phyloP scores from a whole-genome alignment of 2,329 filamentous ascomycete genomes.

The Sporothrix variecibatus region DNA sequence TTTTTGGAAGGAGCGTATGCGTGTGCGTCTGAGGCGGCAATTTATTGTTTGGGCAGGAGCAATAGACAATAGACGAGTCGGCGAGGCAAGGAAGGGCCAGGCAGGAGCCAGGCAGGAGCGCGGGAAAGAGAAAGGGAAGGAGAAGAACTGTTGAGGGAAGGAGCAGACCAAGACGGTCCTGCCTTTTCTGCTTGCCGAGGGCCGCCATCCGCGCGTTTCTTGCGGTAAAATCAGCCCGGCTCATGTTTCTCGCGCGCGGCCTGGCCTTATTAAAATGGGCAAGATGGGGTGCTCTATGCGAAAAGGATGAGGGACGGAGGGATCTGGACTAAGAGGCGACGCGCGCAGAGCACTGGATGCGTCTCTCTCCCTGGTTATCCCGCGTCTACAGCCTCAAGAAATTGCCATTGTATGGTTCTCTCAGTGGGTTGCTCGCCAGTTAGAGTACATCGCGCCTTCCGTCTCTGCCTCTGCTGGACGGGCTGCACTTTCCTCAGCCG shows the following conservation, averaged over 20 bases:
- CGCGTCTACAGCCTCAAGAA: background rate
- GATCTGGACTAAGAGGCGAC: background rate
- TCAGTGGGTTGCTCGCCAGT: background rate
- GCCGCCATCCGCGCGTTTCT: slow-evolving; percentile 16
- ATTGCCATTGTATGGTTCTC: background rate
- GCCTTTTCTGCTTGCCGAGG: background rate
- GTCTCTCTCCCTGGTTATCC: background rate
- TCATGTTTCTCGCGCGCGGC: background rate
- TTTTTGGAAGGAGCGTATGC: background rate
- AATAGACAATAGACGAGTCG: background rate
- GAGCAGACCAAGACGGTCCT: background rate
- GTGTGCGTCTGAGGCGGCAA: slow-evolving; percentile 6
- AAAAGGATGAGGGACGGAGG: background rate
- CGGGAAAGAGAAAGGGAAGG: background rate
- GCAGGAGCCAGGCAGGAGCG: background rate
- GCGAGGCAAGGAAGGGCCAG: background rate
- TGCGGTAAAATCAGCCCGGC: slow-evolving; percentile 5
- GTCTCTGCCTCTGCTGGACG: background rate
- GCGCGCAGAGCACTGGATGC: background rate
- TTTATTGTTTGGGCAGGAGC: background rate
- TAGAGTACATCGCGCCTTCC: background rate
- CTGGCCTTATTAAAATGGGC: background rate
- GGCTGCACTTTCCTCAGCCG: background rate
- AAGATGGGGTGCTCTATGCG: slow-evolving; percentile 1
- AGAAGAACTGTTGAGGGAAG: background rate